Conservation (phyloP, 306 rosid genomes). For the Citrullus amarus region DNA sequence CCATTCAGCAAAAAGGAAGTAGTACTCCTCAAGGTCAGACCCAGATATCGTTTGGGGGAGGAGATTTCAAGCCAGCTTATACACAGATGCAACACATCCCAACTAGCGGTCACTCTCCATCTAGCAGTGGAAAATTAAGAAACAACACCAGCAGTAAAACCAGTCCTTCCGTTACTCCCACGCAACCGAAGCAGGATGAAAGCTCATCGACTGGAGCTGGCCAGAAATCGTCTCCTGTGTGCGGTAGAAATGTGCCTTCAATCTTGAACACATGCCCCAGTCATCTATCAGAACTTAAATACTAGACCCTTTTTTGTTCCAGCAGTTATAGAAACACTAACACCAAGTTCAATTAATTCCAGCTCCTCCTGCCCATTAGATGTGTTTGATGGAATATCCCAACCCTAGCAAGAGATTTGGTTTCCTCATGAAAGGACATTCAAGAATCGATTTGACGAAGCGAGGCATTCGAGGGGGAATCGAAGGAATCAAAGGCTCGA, state of each 20-base stretch:
- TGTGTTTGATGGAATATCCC: too few species aligned
- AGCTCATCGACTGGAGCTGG: conserved; percentile 24
- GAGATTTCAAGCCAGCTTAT: conserved; percentile 27
- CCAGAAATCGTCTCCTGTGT: conserved; percentile 35
- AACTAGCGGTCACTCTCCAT: conserved; percentile 16
- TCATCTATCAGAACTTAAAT: conserved; percentile 45
- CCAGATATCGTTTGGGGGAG: conserved; percentile 59
- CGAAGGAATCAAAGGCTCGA: not conserved
- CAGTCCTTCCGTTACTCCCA: conserved; percentile 18
- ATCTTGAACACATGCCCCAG: conserved; percentile 32
- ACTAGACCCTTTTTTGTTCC: conserved; percentile 14
- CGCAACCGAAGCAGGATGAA: conserved; percentile 25
- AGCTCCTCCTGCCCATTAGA: not conserved
- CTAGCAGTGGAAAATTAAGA: conserved; percentile 10
- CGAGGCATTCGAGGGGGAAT: not conserved
- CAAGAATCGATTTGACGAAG: not conserved
- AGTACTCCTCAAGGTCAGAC: conserved; percentile 35
- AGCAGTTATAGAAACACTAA: conserved; percentile 7
- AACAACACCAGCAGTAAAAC: conserved; percentile 4
- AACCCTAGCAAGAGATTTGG: not conserved
- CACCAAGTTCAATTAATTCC: not conserved
- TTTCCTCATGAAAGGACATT: not conserved
- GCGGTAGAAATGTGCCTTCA: conserved; percentile 46
- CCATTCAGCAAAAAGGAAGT: conserved; percentile 29
- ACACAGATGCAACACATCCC: conserved; percentile 22